Evolutionary conservation across 2,329 filamentous ascomycete genomes (phyloP).

Genomic region (Fusarium circinatum): DNA sequence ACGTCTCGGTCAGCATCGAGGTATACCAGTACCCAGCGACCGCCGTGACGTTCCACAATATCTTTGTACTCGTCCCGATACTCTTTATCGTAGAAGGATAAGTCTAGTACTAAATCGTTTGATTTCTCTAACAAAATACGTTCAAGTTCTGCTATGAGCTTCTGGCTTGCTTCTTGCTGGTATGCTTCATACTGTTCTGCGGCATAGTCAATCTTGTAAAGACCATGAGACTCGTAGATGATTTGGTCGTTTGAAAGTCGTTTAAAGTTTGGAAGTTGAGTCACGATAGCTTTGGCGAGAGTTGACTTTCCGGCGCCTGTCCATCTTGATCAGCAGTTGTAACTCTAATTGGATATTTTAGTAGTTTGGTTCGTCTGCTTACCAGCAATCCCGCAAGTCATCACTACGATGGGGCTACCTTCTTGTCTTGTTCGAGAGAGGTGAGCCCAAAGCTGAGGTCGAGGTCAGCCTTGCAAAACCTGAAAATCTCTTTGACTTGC

Average conservation of each 20-base stretch:
- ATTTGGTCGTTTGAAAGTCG: background rate
- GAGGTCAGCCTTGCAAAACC: background rate
- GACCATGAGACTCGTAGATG: background rate
- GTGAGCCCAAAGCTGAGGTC: background rate
- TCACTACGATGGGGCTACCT: background rate
- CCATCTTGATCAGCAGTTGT: background rate
- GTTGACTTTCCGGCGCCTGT: conserved; percentile 9
- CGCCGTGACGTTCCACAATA: conserved; percentile 40
- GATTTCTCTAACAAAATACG: conserved; percentile 19
- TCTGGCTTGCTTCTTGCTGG: background rate
- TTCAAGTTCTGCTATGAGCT: background rate
- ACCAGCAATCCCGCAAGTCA: conserved; percentile 3
- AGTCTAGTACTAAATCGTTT: conserved; percentile 46
- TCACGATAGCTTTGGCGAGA: background rate
- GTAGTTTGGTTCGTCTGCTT: background rate
- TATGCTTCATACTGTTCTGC: background rate
- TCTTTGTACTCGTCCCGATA: conserved; percentile 47
- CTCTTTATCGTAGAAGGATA: conserved; percentile 46
- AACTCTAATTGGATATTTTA: fast-evolving
- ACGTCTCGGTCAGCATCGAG: conserved; percentile 40
- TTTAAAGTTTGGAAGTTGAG: background rate
- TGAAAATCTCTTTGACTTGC: background rate
- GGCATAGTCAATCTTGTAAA: background rate
- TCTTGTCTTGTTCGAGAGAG: background rate
- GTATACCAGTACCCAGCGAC: conserved; percentile 46